Evolutionary conservation across 2,329 filamentous ascomycete species (phyloP).

Genomic region (Cladosporium velox): DNA sequence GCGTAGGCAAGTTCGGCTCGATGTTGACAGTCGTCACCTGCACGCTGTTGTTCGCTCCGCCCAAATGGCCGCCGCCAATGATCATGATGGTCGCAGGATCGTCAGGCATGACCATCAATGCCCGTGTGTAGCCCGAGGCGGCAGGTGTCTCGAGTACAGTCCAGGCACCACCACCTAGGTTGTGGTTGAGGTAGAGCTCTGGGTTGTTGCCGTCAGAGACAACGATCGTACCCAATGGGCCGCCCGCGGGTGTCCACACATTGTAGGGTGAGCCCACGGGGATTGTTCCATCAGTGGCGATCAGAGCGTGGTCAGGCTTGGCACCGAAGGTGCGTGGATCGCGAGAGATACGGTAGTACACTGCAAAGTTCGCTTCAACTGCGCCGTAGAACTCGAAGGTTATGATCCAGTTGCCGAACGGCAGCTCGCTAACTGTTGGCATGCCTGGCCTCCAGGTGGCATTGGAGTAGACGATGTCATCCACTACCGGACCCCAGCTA

Average conservation of each 20-base stretch:
- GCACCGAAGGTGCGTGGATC: constrained; percentile 52
- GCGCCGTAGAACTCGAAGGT: constrained; percentile 64
- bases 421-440: constrained; percentile 60
- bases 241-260: constrained; percentile 54
- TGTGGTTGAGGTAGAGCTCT: constrained; percentile 52
- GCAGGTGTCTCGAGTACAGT: constrained; percentile 47
- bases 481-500: constrained; percentile 60
- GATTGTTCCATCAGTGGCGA: constrained; percentile 48
- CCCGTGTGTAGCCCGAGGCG: constrained; percentile 49
- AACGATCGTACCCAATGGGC: constrained; percentile 52
- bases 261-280: constrained; percentile 54
- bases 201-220: constrained; percentile 45
- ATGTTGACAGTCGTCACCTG: constrained; percentile 19
- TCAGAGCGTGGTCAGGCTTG: constrained; percentile 44
- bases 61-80: constrained; percentile 42
- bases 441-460: constrained; percentile 69
- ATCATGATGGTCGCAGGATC: constrained; percentile 42
- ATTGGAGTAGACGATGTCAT: constrained; percentile 64
- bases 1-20: constrained; percentile 13
- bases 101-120: constrained; percentile 48
- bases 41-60: constrained; percentile 35
- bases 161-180: constrained; percentile 50
- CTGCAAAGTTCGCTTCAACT: constrained; percentile 48
- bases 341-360: constrained; percentile 54
- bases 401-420: constrained; percentile 64